phyloP scores from a whole-genome alignment of 371 early-diverging fungal species.

The Mortierella sp. region DNA sequence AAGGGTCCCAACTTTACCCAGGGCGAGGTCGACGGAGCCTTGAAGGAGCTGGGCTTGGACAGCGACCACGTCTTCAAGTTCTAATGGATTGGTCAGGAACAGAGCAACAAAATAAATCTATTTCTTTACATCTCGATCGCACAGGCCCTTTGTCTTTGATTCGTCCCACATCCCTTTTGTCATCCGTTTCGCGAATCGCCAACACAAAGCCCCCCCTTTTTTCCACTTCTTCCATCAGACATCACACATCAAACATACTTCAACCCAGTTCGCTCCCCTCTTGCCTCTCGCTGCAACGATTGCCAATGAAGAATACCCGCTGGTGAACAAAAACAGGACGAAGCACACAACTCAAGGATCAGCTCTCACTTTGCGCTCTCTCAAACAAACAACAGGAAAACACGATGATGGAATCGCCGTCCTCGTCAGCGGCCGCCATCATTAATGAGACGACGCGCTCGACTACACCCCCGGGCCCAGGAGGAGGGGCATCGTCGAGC shows the following conservation, averaged over 20 bases:
- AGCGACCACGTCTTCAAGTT: conserved; percentile 91
- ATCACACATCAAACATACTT: background rate
- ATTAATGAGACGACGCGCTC: conserved; percentile 9
- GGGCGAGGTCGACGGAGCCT: conserved; percentile 85
- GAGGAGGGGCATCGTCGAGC: background rate
- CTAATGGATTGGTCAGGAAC: conserved; percentile 56
- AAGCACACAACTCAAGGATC: background rate
- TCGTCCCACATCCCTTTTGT: background rate
- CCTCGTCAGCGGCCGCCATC: background rate
- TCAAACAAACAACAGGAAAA: background rate
- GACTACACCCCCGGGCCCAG: background rate
- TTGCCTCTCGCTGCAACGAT: background rate
- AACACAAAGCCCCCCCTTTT: background rate
- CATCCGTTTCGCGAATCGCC: conserved; percentile 2
- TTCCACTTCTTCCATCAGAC: background rate
- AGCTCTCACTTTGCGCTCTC: background rate
- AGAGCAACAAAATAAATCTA: background rate
- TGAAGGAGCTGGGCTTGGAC: conserved; percentile 88
- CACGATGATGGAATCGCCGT: conserved; percentile 29
- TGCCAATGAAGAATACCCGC: conserved; percentile 15
- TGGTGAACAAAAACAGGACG: conserved; percentile 10
- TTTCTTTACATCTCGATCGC: conserved; percentile 3
- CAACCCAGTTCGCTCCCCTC: background rate
- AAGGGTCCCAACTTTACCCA: conserved; percentile 88
- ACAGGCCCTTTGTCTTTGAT: background rate